Base-by-base conservation (phyloP, 1,139 yeast genomes). In the Blastobotrys petasosporus region DNA sequence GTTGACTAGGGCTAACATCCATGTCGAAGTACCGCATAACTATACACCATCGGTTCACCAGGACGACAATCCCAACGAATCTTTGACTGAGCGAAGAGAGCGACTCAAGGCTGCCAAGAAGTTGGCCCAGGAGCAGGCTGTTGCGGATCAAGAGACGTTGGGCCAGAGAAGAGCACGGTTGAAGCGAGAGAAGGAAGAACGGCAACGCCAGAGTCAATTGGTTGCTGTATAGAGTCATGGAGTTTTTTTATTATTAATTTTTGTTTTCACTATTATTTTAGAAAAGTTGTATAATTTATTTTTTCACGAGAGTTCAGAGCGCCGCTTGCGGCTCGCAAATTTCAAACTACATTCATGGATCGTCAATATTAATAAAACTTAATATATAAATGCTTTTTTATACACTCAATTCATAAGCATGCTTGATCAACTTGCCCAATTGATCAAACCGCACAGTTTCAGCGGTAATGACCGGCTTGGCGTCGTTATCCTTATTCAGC, bases 391-490 rank as follows among this genome's bases (percentile, higher is more conserved):
- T 20, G 17, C 5, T 20, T 4, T 17, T 32, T 36, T 50, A 51
- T 11, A 45, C 49, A 31, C 42, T 45, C 37, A 53, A 41, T 44
- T 64, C 68, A 48, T 56, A 63, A 23, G 65, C 66, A 15, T 62
- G 55, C 57, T 63, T 63, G 46, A 66, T 61, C 45, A 66, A 46
- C 37, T 61, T 51, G 31, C 59, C 54, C 41, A 66, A 49, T 54
- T 66, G 70, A 42, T 65, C 70, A 37, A 66, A 57, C 44, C 53
- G 51, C 40, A 66, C 59, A 31, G 56, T 57, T 50, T 67, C 70
- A 17, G 59, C 53, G 17, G 63, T 57, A 29, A 63, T 58, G 29
- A 61, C 55, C 23, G 62, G 57, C 59, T 61, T 62, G 37, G 63
- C 57, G 49, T 59, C 63, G 46, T 63, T 62, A 39, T 63, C 66